Percentiles rank a stretch among this genome's conserved stretches.
These are phyloP conservation scores for Aegilops sharonensis DNA, from an alignment of 176 grass and related monocot species.

Conservation along the genomic window DNA sequence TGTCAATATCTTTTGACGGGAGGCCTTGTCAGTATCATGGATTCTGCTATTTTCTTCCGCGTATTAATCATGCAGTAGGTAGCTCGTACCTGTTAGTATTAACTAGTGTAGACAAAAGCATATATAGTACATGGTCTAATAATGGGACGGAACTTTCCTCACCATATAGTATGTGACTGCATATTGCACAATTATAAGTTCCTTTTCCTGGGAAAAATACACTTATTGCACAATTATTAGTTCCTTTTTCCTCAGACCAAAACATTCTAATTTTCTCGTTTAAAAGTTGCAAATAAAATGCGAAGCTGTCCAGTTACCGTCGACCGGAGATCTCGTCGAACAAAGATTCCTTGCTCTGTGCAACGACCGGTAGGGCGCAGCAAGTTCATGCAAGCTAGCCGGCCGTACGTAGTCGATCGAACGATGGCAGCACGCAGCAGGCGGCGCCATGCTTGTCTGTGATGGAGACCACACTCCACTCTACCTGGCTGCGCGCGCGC, in stretches of 20 bases:
- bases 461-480: background rate
- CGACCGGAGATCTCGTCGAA: too few relatives aligned
- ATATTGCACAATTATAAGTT: too few relatives aligned
- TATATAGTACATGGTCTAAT: background rate
- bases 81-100: background rate
- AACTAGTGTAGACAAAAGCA: background rate
- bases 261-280: too few relatives aligned
- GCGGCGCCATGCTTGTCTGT: constrained; percentile 3
- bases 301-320: too few relatives aligned
- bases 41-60: background rate
- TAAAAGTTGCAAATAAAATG: too few relatives aligned
- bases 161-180: background rate
- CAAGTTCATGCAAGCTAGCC: constrained; percentile 1
- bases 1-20: too few relatives aligned
- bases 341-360: background rate
- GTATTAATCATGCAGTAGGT: constrained; percentile 1
- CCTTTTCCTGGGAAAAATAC: too few relatives aligned
- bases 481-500: too few relatives aligned
- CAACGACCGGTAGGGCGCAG: background rate
- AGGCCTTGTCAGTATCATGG: background rate
- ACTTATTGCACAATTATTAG: too few relatives aligned
- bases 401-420: background rate
- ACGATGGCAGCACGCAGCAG: background rate
- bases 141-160: background rate
- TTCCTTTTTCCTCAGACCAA: too few relatives aligned